Base-by-base conservation (phyloP, 441 rosid species). In the Aquilaria agallochum region DNA sequence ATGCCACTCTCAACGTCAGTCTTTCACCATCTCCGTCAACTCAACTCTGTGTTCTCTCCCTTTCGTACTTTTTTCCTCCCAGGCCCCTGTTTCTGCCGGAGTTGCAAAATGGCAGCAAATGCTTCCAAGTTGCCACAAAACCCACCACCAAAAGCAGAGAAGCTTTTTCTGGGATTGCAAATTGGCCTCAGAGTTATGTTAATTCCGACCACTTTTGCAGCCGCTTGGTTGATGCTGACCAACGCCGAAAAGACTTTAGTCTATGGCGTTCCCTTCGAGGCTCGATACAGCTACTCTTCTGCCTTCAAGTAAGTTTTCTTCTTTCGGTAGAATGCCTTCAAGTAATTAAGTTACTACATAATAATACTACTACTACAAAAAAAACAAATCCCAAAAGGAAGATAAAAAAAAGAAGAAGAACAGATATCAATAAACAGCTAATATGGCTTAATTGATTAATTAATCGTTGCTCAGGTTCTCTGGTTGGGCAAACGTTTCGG, bases 211-310 rank as follows among this genome's bases (percentile, higher is more conserved):
- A 34, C 86, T 30, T 49, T 83, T 50, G 70, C 77, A 5, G 84
- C 91, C 0, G 55, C 81, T 11, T 62, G 34, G 15, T 7, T 73
- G 46, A 78, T 71, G 45, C 4, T 75, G 11, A 78, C 81, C 4
- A 59, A 69, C 73, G 72, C 54, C 42, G 66, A 80, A 63, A 55
- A 71, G 11, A 55, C 71, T 50, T 5, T 49, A 9, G 45, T 83
- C 58, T 72, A 61, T 5, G 77, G 73, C 27, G n/a, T 71, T 9
- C 12, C 50, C 1, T 11, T 75, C 31, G 72, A 61, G 0, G 91
- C 86, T 44, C 64, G 50, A 60, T 85, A 80, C 12, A 76, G 53
- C 71, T 80, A 80, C 54, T 60, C 78, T 56, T 42, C 78, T 0
- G 71, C 86, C 52, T 73, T 72, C 70, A 75, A 67, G 88, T 36